A percentile compares a stretch with the other conserved stretches of the same genome.
These are phyloP conservation scores for Fagopyrum homotropicum DNA, from an alignment of 148 eudicot genomes.

Conservation along the genomic window DNA sequence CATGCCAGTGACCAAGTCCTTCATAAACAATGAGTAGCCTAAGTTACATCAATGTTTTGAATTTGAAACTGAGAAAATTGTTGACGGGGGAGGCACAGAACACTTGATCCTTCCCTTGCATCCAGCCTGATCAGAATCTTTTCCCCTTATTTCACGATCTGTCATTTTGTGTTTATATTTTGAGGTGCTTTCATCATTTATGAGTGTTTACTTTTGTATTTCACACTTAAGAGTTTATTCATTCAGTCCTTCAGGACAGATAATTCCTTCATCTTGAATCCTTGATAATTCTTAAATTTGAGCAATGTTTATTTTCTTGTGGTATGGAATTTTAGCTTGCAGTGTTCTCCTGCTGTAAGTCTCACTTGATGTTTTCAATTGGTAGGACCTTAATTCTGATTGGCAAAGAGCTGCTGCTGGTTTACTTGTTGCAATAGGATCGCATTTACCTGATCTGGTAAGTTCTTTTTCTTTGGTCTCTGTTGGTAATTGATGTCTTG, in stretches of 20 bases:
- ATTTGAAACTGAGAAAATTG: too few species aligned
- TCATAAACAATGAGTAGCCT: too few species aligned
- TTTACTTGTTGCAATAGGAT: constrained; percentile 91
- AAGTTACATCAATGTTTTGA: too few species aligned
- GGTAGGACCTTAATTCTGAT: constrained; percentile 80
- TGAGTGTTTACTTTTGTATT: too few species aligned
- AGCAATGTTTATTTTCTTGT: background rate
- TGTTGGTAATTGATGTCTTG: background rate
- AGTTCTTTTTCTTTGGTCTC: constrained; percentile 24
- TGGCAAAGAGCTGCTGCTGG: constrained; percentile 95
- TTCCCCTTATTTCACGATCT: too few species aligned
- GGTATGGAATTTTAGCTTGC: background rate
- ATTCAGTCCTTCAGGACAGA: background rate
- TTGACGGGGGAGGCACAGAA: too few species aligned
- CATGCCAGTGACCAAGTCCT: too few species aligned
- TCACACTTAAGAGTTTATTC: background rate
- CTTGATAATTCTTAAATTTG: background rate
- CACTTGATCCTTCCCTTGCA: too few species aligned
- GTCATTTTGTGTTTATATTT: too few species aligned
- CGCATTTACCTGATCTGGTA: constrained; percentile 89
- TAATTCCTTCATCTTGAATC: background rate
- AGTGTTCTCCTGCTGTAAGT: background rate
- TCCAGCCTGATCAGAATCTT: too few species aligned
- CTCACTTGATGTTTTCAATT: background rate
- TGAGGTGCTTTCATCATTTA: too few species aligned